phyloP scores from a whole-genome alignment of 495 filamentous ascomycete genomes.

The Penicillium odoratum region DNA sequence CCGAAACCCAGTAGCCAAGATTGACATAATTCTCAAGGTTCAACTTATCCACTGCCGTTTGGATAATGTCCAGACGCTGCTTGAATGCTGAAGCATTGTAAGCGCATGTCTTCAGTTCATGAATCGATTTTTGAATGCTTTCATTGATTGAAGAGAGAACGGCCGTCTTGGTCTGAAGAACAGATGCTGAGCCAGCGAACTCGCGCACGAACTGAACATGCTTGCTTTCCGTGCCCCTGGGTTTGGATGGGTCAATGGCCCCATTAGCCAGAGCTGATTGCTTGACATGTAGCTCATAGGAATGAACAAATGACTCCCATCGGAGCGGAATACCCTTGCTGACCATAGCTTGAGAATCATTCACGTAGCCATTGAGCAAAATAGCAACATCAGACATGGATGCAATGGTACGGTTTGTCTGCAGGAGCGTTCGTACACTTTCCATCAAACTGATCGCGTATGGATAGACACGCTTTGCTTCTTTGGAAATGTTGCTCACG shows the following conservation, averaged over 20 bases:
- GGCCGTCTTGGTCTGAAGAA: constrained; percentile 81
- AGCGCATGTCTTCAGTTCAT: constrained; percentile 80
- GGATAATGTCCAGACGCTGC: constrained; percentile 76
- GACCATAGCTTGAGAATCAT: constrained; percentile 78
- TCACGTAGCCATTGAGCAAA: constrained; percentile 84
- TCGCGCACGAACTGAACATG: constrained; percentile 96
- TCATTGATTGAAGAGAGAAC: constrained; percentile 75
- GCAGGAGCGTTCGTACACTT: constrained; percentile 83
- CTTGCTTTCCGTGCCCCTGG: constrained; percentile 73
- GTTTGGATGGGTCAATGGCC: constrained; percentile 55
- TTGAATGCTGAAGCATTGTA: constrained; percentile 77
- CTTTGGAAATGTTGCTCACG: constrained; percentile 93
- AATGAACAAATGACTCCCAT: constrained; percentile 97
- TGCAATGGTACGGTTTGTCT: constrained; percentile 78
- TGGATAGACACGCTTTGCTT: constrained; percentile 94
- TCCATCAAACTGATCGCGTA: constrained; percentile 99
- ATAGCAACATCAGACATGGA: constrained; percentile 84
- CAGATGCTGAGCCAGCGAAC: constrained; percentile 79
- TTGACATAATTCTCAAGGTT: constrained; percentile 96
- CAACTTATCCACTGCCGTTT: constrained; percentile 88
- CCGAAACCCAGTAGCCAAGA: constrained; percentile 79
- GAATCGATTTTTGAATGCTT: constrained; percentile 78
- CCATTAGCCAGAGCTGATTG: constrained; percentile 61
- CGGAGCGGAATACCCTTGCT: constrained; percentile 82
- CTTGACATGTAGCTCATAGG: constrained; percentile 87